Evolutionary conservation across 371 early-diverging fungal genomes (phyloP), one percentile per base, ranked within the genome.

Genomic region (Sporodiniella umbellata): DNA sequence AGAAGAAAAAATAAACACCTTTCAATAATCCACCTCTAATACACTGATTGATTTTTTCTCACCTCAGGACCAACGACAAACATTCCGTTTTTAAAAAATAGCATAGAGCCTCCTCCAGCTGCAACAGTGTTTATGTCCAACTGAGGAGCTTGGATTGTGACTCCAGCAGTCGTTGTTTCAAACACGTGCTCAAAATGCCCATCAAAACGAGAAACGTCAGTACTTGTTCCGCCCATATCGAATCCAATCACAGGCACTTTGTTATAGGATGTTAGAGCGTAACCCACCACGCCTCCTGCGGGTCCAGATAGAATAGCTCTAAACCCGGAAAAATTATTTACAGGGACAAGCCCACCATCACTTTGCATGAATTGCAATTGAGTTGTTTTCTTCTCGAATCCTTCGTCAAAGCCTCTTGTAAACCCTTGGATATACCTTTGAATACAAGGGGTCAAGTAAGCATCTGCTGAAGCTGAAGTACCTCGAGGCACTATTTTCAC

Each of bases 171-270:
- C 3, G 90, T 90, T 3, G 94, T 91, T 64, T 96, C 98, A 71
- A 89, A 95, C 0, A 95, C 92, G 54, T 96, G 96, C 56, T 95
- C 94, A 62, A 86, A 91, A 35, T 77, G 72, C 3, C 96, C 97
- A 44, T 84, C 92, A 70, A 81, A 98, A 3, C 98, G 80, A 21
- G 94, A 93, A 2, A 96, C 95, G 70, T 98, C 98, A 12, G 98
- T 96, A 53, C 89, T 88, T 0, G 95, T 95, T 14, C 94, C 94
- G 22, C 96, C 97, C 94, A 96, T 95, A 72, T 96, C 98, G 56
- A 98, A 95, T 0, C 96, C 96, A 61, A 98, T 93, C 17, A 95
- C 85, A 1, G 94, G 86, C 1, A 70, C 72, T 1, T 76, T 53
- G 45, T 79, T 71, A 54, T 70, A 94, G 0, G 87, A 84, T 2